Evolutionary conservation across 2,329 filamentous ascomycete genomes (phyloP).

Genomic region (Zymoseptoria pseudotritici): DNA sequence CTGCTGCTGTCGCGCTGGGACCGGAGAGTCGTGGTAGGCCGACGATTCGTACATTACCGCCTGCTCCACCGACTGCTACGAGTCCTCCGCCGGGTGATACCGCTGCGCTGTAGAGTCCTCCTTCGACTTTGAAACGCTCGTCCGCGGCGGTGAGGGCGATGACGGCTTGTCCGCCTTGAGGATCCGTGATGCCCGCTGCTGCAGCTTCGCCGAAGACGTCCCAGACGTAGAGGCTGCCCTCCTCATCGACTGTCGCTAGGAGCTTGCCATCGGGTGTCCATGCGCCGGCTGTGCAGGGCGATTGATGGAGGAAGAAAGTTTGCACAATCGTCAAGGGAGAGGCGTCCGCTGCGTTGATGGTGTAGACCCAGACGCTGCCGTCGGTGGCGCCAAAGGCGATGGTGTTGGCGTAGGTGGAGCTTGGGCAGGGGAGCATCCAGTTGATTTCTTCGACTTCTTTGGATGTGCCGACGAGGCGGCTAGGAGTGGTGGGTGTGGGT

Average conservation of each 20-base stretch:
- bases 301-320: constrained; percentile 86
- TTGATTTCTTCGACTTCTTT: constrained; percentile 94
- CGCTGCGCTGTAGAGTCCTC: constrained; percentile 81
- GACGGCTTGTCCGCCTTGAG: constrained; percentile 52
- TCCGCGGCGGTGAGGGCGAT: constrained; percentile 72
- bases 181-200: constrained; percentile 50
- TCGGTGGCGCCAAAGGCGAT: constrained; percentile 83
- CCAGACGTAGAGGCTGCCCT: constrained; percentile 83
- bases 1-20: constrained; percentile 23
- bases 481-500: constrained; percentile 16
- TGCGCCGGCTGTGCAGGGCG: constrained; percentile 74
- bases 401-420: constrained; percentile 64
- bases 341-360: constrained; percentile 61
- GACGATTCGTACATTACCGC: constrained; percentile 76
- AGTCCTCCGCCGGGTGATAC: constrained; percentile 73
- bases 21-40: constrained; percentile 61
- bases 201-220: constrained; percentile 79
- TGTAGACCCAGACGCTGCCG: constrained; percentile 93
- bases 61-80: constrained; percentile 79
- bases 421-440: constrained; percentile 74
- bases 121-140: constrained; percentile 85
- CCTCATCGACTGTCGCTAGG: constrained; percentile 82
- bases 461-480: constrained; percentile 63
- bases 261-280: constrained; percentile 86
- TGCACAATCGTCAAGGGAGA: constrained; percentile 70